phyloP scores from a whole-genome alignment of 75 land plant genomes.

The Pinus taeda region DNA sequence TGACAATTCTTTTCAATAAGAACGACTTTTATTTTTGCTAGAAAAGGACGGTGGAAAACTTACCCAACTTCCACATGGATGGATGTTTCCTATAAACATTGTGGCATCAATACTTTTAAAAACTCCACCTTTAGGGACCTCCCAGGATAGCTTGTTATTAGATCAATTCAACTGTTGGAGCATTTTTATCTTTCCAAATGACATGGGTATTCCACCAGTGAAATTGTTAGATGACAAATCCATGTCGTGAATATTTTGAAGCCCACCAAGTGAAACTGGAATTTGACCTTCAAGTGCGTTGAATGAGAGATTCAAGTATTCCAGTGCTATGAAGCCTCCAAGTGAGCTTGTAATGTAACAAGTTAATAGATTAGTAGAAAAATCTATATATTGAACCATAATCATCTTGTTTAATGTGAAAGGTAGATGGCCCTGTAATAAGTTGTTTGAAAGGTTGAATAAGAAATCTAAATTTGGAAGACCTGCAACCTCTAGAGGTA shows the following conservation, averaged over 20 bases:
- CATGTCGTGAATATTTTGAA: slow-evolving; percentile 6
- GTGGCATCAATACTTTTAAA: neutral
- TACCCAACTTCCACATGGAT: neutral
- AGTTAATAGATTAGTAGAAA: too few relatives aligned
- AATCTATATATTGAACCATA: too few relatives aligned
- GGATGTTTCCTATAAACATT: neutral
- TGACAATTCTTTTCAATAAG: neutral
- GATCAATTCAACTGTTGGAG: neutral
- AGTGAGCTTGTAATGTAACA: too few relatives aligned
- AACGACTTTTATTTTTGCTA: neutral
- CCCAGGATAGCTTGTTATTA: neutral
- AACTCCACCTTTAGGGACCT: neutral
- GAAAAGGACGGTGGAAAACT: neutral
- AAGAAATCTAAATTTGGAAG: too few relatives aligned
- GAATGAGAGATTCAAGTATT: too few relatives aligned
- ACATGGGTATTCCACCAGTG: neutral
- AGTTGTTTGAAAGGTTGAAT: too few relatives aligned
- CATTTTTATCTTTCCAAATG: neutral
- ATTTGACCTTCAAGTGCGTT: slow-evolving; percentile 11
- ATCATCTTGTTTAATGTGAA: too few relatives aligned
- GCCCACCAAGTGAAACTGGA: slow-evolving; percentile 9
- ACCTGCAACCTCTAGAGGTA: too few relatives aligned
- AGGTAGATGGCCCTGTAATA: too few relatives aligned
- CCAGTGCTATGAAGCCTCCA: too few relatives aligned
- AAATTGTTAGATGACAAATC: slow-evolving; percentile 25